Percentiles rank a stretch among this genome's conserved stretches.
Conservation (phyloP, 805 yeast genomes). For the Teunomyces panamensis region DNA sequence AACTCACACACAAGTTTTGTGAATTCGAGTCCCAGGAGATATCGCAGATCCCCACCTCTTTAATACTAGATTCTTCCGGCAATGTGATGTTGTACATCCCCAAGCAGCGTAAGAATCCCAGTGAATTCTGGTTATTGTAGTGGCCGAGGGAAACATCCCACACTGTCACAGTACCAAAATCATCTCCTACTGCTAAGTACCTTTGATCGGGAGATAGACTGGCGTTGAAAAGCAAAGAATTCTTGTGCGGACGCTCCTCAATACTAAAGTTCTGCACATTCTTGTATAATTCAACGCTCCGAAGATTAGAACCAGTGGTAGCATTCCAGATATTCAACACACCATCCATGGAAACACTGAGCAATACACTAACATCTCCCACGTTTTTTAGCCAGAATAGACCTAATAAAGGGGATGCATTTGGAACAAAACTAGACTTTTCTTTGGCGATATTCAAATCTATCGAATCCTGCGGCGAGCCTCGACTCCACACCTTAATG, state of each 20-base stretch:
- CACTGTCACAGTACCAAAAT: slow-evolving; percentile 55
- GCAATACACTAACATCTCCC: slow-evolving; percentile 22
- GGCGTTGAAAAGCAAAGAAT: slow-evolving; percentile 55
- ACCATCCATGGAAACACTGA: slow-evolving; percentile 71
- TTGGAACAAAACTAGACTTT: slow-evolving; percentile 22
- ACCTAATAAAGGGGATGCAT: slow-evolving; percentile 55
- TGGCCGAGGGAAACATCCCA: slow-evolving; percentile 39
- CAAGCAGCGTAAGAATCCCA: slow-evolving; percentile 22
- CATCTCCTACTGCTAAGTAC: slow-evolving; percentile 62
- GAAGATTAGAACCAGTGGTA: slow-evolving; percentile 36
- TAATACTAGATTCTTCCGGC: slow-evolving; percentile 5
- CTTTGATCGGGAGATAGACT: slow-evolving; percentile 48
- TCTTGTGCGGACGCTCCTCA: slow-evolving; percentile 31
- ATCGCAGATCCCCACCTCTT: slow-evolving; percentile 33
- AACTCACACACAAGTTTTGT: slow-evolving; percentile 27
- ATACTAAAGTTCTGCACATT: slow-evolving; percentile 21
- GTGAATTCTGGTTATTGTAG: slow-evolving; percentile 9
- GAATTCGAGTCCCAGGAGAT: slow-evolving; percentile 34
- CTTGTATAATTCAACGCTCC: slow-evolving; percentile 29
- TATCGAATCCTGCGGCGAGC: slow-evolving; percentile 49
- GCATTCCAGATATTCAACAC: slow-evolving; percentile 67
- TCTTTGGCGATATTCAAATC: slow-evolving; percentile 22
- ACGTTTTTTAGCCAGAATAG: slow-evolving; percentile 50
- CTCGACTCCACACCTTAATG: slow-evolving; percentile 74
- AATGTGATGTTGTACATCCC: slow-evolving; percentile 19